Base-by-base conservation (phyloP, 2,329 filamentous ascomycete species). In the Coniosporium tulheliwenetii region DNA sequence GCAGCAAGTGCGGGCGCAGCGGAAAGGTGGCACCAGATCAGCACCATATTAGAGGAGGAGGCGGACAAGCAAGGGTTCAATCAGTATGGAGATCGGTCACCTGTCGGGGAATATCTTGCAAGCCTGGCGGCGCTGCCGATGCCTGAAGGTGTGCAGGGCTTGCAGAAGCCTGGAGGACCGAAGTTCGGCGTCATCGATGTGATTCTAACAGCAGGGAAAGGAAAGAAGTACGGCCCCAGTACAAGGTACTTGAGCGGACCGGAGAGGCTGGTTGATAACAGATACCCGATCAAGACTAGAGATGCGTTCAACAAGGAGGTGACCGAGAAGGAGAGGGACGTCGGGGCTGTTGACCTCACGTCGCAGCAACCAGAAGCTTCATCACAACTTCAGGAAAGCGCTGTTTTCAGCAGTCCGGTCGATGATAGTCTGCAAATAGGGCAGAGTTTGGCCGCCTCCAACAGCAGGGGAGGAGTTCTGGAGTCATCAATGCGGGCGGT, bases 61-160 rank as follows among this genome's bases (percentile, higher is more conserved):
- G 60, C 55, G 8, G 43, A 52, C 4, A 41, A 44, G 15, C 52
- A 59, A 32, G 62, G 64, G 4, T 41, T 46, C 5, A 46, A 66
- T 41, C 44, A 44, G 30, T 40, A 44, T 10, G 61, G 57, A 3
- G 45, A 56, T 10, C 42, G 47, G 4, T 49, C 61, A 9, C 56
- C 59, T 1, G 57, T 56, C 41, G 63, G 55, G 2, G 47, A 57
- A 1, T 65, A 63, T 40, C 45, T 69, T n/a, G 35, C 43, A 3
- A 55, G 55, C 13, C 48, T 69, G 10, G 54, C 62, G 2, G 45
- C 42, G 2, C 48, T 66, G 43, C 36, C 47, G 2, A 57, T 67
- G 47, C 65, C 65, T 4, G 44, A 53, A 1, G 44, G 47, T 2
- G 40, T 65, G 4, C 26, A 44, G 1, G 31, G 45, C 8, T 51